Conservation (phyloP, 768 basidiomycete species). For the Boletales sp. region DNA sequence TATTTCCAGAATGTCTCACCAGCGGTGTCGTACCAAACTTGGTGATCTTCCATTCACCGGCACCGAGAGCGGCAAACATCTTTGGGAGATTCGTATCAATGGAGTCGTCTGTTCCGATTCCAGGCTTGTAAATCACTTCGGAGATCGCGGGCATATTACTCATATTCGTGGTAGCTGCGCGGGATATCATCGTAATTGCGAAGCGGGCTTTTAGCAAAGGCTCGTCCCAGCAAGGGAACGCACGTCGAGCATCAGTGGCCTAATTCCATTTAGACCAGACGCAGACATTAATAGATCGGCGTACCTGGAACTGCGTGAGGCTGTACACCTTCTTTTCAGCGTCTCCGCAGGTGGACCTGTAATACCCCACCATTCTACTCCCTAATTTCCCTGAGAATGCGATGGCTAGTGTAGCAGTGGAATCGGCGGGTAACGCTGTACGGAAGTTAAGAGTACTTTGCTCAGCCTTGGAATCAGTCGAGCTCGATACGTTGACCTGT, state of each 20-base stretch:
- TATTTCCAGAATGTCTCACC: slow-evolving; percentile 27
- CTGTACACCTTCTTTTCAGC: slow-evolving; percentile 65
- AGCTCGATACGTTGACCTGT: slow-evolving; percentile 42
- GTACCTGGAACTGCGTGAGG: slow-evolving; percentile 87
- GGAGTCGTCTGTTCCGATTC: slow-evolving; percentile 28
- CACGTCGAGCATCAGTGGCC: slow-evolving; percentile 81
- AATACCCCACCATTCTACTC: slow-evolving; percentile 79
- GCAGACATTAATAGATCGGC: slow-evolving; percentile 1
- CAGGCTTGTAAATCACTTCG: slow-evolving; percentile 46
- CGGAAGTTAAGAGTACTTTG: slow-evolving; percentile 61
- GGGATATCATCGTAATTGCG: slow-evolving; percentile 74
- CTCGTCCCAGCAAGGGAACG: slow-evolving; percentile 93
- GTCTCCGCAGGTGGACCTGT: slow-evolving; percentile 61
- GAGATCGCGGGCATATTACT: slow-evolving; percentile 82
- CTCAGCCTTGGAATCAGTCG: slow-evolving; percentile 60
- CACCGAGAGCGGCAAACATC: slow-evolving; percentile 39
- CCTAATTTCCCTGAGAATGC: slow-evolving; percentile 67
- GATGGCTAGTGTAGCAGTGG: slow-evolving; percentile 68
- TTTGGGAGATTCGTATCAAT: slow-evolving; percentile 34
- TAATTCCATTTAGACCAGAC: slow-evolving; percentile 27
- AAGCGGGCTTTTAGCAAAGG: slow-evolving; percentile 87
- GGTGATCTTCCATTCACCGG: slow-evolving; percentile 73
- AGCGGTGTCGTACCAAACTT: slow-evolving; percentile 78
- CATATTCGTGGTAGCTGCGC: slow-evolving; percentile 67
- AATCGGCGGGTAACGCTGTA: slow-evolving; percentile 55